Evolutionary conservation across 441 rosid species (phyloP).

Genomic region (Brassica hybrid): DNA sequence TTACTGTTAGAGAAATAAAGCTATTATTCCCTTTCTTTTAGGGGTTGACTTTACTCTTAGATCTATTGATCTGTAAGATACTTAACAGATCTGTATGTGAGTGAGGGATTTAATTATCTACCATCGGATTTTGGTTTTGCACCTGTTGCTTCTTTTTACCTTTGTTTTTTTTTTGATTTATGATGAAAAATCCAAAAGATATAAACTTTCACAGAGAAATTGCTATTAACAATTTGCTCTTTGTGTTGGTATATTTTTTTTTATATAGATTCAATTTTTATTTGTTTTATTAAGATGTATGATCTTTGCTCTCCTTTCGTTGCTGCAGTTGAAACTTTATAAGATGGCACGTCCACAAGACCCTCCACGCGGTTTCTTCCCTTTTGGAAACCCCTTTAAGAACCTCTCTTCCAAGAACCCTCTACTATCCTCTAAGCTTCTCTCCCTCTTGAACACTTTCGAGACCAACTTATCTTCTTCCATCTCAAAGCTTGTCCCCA

Average conservation of each 20-base stretch:
- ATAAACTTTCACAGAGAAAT: background rate
- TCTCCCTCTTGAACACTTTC: conserved; percentile 56
- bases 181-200: background rate
- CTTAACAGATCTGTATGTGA: background rate
- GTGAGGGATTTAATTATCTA: no score
- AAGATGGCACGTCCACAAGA: conserved; percentile 83
- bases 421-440: conserved; percentile 49
- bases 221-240: background rate
- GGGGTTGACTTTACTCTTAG: conserved; percentile 17
- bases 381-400: conserved; percentile 80
- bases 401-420: conserved; percentile 73
- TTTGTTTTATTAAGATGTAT: no score
- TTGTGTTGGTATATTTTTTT: background rate
- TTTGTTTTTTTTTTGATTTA: conserved; percentile 4
- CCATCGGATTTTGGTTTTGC: conserved; percentile 2
- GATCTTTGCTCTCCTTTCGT: background rate
- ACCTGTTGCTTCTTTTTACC: background rate
- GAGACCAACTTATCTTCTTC: conserved; percentile 71
- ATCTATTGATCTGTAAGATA: conserved; percentile 8
- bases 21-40: background rate
- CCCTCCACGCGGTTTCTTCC: conserved; percentile 75
- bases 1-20: background rate
- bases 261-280: no score
- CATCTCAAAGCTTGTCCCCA: conserved; percentile 63
- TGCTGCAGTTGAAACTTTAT: background rate